A percentile compares a stretch with the other conserved stretches of the same genome.
Conservation (phyloP, 169 alveolate species). For the Eimeria necatrix region DNA sequence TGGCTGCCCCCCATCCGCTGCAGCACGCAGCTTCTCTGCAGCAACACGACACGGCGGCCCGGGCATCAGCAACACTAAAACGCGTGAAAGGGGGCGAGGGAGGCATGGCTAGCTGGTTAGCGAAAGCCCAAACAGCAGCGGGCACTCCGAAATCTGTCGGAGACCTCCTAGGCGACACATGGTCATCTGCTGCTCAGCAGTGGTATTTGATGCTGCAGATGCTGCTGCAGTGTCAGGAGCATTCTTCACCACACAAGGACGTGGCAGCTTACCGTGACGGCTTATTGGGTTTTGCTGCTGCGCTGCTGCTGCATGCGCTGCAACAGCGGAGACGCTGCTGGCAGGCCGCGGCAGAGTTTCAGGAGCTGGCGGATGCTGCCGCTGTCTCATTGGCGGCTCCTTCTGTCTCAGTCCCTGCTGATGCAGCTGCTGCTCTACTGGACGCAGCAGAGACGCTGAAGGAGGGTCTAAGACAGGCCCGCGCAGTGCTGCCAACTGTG, state of each 20-base stretch:
- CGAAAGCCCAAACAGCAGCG: neutral
- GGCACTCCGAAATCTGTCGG: conserved; percentile 9
- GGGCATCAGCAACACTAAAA: conserved; percentile 2
- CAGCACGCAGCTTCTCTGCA: conserved; percentile 69
- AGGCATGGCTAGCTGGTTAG: neutral
- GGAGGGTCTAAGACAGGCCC: conserved; percentile 60
- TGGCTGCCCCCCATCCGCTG: conserved; percentile 66
- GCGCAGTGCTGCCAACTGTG: conserved; percentile 45
- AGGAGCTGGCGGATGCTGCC: conserved; percentile 38
- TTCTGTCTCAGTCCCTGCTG: conserved; percentile 18
- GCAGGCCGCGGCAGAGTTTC: conserved; percentile 69
- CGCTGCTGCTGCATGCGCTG: conserved; percentile 69
- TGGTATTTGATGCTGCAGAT: conserved; percentile 78
- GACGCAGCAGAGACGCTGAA: conserved; percentile 60
- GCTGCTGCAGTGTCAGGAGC: conserved; percentile 73
- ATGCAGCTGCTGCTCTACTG: conserved; percentile 30
- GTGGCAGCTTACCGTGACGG: conserved; percentile 40
- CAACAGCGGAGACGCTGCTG: conserved; percentile 82
- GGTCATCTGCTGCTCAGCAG: conserved; percentile 78
- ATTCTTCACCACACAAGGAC: conserved; percentile 47
- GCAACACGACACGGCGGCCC: conserved; percentile 62
- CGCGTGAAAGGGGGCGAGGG: neutral
- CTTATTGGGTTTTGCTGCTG: conserved; percentile 69
- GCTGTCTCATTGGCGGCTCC: conserved; percentile 44
- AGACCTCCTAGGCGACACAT: conserved; percentile 51